A percentile compares a stretch with the other conserved stretches of the same genome.
Conservation (phyloP, 2,329 filamentous ascomycete genomes). For the Fusarium sp. region DNA sequence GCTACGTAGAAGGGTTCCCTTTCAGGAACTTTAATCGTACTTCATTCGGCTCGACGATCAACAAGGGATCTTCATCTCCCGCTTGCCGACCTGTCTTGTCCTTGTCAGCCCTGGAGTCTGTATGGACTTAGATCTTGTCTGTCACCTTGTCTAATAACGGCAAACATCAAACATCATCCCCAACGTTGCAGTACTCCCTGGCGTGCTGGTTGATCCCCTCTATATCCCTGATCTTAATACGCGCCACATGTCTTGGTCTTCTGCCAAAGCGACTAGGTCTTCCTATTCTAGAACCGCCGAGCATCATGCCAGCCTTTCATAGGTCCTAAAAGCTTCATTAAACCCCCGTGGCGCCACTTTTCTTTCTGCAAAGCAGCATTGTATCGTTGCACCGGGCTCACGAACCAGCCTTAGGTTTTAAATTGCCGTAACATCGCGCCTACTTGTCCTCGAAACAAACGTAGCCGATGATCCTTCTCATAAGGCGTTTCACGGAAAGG, state of each 20-base stretch:
- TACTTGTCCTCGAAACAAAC: slow-evolving; percentile 38
- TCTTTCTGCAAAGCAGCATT: slow-evolving; percentile 36
- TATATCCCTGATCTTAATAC: slow-evolving; percentile 32
- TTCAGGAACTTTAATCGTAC: slow-evolving; percentile 18
- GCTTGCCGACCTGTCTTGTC: slow-evolving; percentile 14
- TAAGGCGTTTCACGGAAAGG: slow-evolving; percentile 32
- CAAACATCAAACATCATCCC: slow-evolving; percentile 30
- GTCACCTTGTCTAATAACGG: slow-evolving; percentile 16
- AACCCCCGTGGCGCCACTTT: slow-evolving; percentile 37
- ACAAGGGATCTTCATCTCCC: slow-evolving; percentile 26
- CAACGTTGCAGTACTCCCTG: slow-evolving; percentile 28
- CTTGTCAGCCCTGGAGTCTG: slow-evolving; percentile 13
- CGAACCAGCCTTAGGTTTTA: slow-evolving; percentile 31
- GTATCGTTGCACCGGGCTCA: slow-evolving; percentile 32
- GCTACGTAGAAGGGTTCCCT: slow-evolving; percentile 21
- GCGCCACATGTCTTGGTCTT: slow-evolving; percentile 12
- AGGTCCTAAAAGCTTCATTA: not conserved
- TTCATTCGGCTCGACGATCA: slow-evolving; percentile 22
- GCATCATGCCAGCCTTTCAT: slow-evolving; percentile 17
- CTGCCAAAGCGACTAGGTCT: slow-evolving; percentile 2
- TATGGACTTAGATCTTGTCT: slow-evolving; percentile 18
- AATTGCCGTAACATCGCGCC: slow-evolving; percentile 39
- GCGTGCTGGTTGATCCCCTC: slow-evolving; percentile 28
- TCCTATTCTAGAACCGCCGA: slow-evolving; percentile 34
- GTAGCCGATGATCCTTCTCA: slow-evolving; percentile 30